Conservation (phyloP, 148 eudicot species). For the Chenopodium formosanum region DNA sequence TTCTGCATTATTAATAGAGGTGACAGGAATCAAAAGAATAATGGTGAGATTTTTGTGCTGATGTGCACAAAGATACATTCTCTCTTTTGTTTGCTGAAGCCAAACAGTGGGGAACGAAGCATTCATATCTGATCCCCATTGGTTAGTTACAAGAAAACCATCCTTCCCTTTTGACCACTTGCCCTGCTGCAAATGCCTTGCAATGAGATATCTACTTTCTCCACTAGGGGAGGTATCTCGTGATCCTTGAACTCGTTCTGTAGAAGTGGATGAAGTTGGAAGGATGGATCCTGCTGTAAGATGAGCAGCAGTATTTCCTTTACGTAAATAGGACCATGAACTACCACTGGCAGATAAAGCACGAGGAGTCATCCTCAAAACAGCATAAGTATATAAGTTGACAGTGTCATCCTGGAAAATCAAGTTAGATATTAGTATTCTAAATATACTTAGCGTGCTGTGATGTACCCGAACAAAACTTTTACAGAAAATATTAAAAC, state of each 20-base stretch:
- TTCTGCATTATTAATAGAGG: constrained; percentile 58
- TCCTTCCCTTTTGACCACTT: constrained; percentile 91
- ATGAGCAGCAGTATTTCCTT: constrained; percentile 59
- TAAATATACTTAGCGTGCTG: not conserved
- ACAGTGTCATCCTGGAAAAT: constrained; percentile 73
- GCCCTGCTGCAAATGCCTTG: constrained; percentile 68
- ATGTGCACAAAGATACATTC: constrained; percentile 73
- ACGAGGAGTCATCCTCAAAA: constrained; percentile 78
- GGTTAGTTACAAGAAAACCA: constrained; percentile 76
- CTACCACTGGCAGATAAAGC: constrained; percentile 65
- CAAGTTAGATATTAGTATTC: not conserved
- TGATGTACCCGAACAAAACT: too few relatives aligned
- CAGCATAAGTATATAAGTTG: constrained; percentile 76
- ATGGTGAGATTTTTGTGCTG: constrained; percentile 81
- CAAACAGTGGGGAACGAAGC: constrained; percentile 52
- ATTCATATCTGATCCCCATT: constrained; percentile 51
- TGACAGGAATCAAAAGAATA: constrained; percentile 70
- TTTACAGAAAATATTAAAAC: not conserved
- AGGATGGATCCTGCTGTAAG: constrained; percentile 38
- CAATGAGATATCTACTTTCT: constrained; percentile 44
- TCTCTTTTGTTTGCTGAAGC: constrained; percentile 74
- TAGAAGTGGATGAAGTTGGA: constrained; percentile 37
- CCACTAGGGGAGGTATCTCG: constrained; percentile 52
- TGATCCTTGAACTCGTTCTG: constrained; percentile 46
- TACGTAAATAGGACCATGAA: constrained; percentile 78